Evolutionary conservation across 2,329 filamentous ascomycete genomes (phyloP).

Genomic region (Exophiala sp.): DNA sequence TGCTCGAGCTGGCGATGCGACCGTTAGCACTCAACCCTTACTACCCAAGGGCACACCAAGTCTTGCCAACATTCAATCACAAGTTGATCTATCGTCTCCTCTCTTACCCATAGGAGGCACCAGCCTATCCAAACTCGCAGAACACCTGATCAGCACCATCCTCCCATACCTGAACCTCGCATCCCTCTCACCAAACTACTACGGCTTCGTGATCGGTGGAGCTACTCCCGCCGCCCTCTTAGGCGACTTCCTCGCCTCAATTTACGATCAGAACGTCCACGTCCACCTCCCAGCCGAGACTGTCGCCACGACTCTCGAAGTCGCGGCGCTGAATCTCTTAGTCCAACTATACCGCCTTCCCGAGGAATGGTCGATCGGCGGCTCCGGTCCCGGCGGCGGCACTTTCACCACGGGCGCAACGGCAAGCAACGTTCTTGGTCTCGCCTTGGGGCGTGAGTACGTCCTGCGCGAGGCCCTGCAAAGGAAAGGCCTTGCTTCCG

Average conservation of each 20-base stretch:
- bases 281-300: slow-evolving; percentile 77
- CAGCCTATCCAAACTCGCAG: slow-evolving; percentile 4
- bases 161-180: slow-evolving; percentile 61
- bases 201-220: slow-evolving; percentile 85
- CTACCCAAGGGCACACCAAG: not conserved
- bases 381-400: slow-evolving; percentile 51
- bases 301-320: slow-evolving; percentile 72
- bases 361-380: slow-evolving; percentile 46
- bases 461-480: slow-evolving; percentile 42
- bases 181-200: slow-evolving; percentile 67
- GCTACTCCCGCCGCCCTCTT: slow-evolving; percentile 73
- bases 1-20: no score
- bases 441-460: slow-evolving; percentile 68
- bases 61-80: not conserved
- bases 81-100: not conserved
- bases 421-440: slow-evolving; percentile 61
- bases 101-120: not conserved
- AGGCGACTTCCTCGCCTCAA: slow-evolving; percentile 79
- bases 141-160: slow-evolving; percentile 41
- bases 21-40: not conserved
- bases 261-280: slow-evolving; percentile 77
- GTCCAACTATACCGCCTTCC: slow-evolving; percentile 63
- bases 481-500: slow-evolving; percentile 30
- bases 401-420: slow-evolving; percentile 77
- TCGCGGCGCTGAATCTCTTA: slow-evolving; percentile 66